Evolutionary conservation across 1,139 yeast species (phyloP).

Genomic region (Zhuliangozyma parablackwelliae): DNA sequence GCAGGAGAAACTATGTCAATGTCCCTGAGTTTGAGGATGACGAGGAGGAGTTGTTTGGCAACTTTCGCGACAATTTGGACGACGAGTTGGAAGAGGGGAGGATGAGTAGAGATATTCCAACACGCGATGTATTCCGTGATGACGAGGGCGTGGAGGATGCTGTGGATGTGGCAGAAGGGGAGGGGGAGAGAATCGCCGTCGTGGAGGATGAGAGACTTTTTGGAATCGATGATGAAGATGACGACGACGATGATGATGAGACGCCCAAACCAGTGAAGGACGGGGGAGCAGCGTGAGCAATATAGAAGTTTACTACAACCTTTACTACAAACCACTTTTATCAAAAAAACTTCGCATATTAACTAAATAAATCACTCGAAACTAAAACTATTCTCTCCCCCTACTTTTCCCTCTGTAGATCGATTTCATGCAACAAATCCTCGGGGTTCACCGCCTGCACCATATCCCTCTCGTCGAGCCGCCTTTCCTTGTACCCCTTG

Average conservation of each 20-base stretch:
- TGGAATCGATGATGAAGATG: slow-evolving; percentile 35
- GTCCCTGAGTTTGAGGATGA: slow-evolving; percentile 45
- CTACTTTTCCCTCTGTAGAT: slow-evolving; percentile 31
- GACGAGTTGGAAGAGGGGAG: slow-evolving; percentile 39
- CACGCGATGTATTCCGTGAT: slow-evolving; percentile 11
- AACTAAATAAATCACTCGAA: too few relatives aligned
- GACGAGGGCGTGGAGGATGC: slow-evolving; percentile 10
- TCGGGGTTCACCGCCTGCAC: slow-evolving; percentile 62
- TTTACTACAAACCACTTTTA: too few relatives aligned
- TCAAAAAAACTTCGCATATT: too few relatives aligned
- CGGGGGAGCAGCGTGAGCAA: too few relatives aligned
- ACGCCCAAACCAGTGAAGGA: too few relatives aligned
- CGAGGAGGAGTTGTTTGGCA: slow-evolving; percentile 43
- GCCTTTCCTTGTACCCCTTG: slow-evolving; percentile 22
- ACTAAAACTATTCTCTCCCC: too few relatives aligned
- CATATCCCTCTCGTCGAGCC: slow-evolving; percentile 68
- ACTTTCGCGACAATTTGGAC: slow-evolving; percentile 43
- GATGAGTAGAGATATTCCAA: slow-evolving; percentile 13
- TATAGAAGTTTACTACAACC: too few relatives aligned
- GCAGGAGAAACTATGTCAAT: slow-evolving; percentile 39
- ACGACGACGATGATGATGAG: slow-evolving; percentile 11
- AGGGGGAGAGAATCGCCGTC: slow-evolving; percentile 5
- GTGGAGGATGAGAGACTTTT: slow-evolving; percentile 29
- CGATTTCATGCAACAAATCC: slow-evolving; percentile 58
- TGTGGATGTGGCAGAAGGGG: not conserved